Evolutionary conservation across 345 rosid genomes (phyloP), one percentile per base, ranked within the genome.

Genomic region (Pelargonium nanum): DNA sequence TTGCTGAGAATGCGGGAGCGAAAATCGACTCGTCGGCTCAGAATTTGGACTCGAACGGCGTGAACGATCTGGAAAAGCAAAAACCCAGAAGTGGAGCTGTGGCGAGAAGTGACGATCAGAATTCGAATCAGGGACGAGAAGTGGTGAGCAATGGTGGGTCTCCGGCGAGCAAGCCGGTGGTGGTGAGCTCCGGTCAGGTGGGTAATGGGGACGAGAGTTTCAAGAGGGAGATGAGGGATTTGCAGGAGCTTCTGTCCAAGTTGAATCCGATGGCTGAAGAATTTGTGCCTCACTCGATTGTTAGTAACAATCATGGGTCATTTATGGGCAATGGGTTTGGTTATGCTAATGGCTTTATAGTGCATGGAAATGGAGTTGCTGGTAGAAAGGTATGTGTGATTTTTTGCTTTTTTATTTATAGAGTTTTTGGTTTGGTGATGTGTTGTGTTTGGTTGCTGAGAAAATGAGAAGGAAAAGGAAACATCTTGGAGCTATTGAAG

Each of bases 1-100:
- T 94, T 53, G 83, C 84, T 55, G 99, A 94, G 73, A 88, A 85
- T 90, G 93, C 88, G 68, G 97, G 89, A 70, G 76, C 78, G 1
- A 82, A 80, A 77, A 79, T 79, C 64, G 89, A 69, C 61, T 73
- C 91, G 53, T 74, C 87, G 3, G 32, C 32, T 28, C 3, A 28
- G 32, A 28, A 28, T 28, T 28, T 28, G 22, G 83, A 82, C 53
- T 67, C 80, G 28, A 77, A 78, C 26, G 74, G 65, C 64, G 68
- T 80, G 5, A 69, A 75, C 56, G 79, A 78, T 71, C 78, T 61
- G 24, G 82, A 81, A 30, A 80, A 75, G 62, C 74, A 86, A 53
- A 85, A 71, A 77, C 85, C 87, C 78, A 74, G 75, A 52, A 78
- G 70, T 58, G 91, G 79, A 61, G 71, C 76, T 24, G 25, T 20